phyloP scores from a whole-genome alignment of 441 rosid genomes.

The Gossypium davidsonii region DNA sequence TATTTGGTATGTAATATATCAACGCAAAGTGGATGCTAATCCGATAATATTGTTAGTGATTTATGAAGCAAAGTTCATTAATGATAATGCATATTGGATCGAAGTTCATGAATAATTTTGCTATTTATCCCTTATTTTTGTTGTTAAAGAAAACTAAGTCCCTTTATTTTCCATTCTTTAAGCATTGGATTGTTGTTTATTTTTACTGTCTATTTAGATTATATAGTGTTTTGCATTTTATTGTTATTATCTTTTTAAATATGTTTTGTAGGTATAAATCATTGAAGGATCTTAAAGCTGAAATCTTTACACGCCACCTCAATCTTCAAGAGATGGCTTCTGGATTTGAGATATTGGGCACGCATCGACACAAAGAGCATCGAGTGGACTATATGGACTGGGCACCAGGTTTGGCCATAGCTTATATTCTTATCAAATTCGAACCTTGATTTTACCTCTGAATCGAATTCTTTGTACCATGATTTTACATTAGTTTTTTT shows the following conservation, averaged over 20 bases:
- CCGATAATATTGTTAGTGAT: too few relatives aligned
- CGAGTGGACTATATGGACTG: slow-evolving; percentile 91
- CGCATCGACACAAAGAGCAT: slow-evolving; percentile 88
- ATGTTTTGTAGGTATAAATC: slow-evolving; percentile 69
- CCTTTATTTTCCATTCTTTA: background rate
- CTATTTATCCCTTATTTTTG: background rate
- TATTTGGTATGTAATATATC: too few relatives aligned
- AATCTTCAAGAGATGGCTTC: slow-evolving; percentile 73
- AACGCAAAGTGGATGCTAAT: too few relatives aligned
- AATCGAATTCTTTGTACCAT: background rate
- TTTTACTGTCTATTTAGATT: background rate
- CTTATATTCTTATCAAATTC: slow-evolving; percentile 9
- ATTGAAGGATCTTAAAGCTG: slow-evolving; percentile 77
- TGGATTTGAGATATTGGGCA: slow-evolving; percentile 77
- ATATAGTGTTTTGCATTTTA: background rate
- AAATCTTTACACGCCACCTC: slow-evolving; percentile 62
- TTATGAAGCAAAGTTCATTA: too few relatives aligned
- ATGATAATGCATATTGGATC: too few relatives aligned
- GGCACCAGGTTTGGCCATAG: slow-evolving; percentile 80
- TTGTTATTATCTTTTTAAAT: background rate
- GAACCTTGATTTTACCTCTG: slow-evolving; percentile 3
- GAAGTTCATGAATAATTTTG: too few relatives aligned
- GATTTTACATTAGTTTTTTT: background rate
- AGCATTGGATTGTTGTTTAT: background rate
- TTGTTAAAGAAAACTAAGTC: background rate